Base-by-base conservation (phyloP, 345 rosid genomes). In the Adansonia digitata region DNA sequence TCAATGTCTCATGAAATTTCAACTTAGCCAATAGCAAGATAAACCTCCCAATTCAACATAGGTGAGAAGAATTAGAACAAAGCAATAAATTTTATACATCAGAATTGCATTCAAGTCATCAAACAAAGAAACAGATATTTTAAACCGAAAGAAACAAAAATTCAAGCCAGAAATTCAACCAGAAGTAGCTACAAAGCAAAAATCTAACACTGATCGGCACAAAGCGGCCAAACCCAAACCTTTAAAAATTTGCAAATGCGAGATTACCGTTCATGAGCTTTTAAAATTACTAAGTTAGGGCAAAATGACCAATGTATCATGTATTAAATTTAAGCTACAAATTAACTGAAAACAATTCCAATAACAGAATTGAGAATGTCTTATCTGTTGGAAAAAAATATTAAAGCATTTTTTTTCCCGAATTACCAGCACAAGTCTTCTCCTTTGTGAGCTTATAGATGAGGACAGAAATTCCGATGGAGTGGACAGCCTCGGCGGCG, bases 401-500 rank as follows among this genome's bases (percentile, higher is more conserved):
- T 10, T 40, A 22, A 20, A 56, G 48, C 45, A n/a, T n/a, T n/a
- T n/a, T 76, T 76, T 48, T 17, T 9, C 18, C 35, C 53, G 5
- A 43, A 65, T 75, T 83, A 91, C 98, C 99, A 13, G 99, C 99
- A 78, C 99, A 96, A 59, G 98, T 93, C 81, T 83, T 96, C 84
- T 96, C 99, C 84, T 92, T 93, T 84, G 81, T 93, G 78, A 96
- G 92, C 83, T 95, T 95, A 82, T 95, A 95, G 31, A 93, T 95
- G 43, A 95, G 96, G 66, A 95, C 97, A 65, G 86, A 82, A 84
- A 96, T 96, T 75, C 99, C 99, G 17, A 96, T 83, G 39, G 98
- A 93, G 82, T 96, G 99, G 17, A 93, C 97, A 27, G 97, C 97
- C 89, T 96, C 98, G 5, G 99, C 94, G 40, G 99, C 99, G 13